Base-by-base conservation (phyloP, 208 protist species). In the Leishmania mexicana region DNA sequence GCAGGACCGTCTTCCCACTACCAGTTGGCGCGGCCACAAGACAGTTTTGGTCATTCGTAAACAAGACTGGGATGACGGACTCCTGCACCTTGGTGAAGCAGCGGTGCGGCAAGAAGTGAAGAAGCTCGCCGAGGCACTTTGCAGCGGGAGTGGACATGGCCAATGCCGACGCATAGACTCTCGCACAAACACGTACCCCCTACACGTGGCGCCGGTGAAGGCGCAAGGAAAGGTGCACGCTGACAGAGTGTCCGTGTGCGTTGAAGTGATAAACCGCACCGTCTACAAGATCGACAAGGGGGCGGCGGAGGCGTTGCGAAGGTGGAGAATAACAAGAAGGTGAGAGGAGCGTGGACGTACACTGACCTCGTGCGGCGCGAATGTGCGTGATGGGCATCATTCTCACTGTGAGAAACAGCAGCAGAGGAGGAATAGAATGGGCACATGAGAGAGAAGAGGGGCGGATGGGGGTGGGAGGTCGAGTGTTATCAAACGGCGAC, bases 1-100 rank as follows among this genome's bases (percentile, higher is more conserved):
- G 67, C 58, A 98, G 76, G 47, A 94, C 74, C 40, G 96, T 98
- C 74, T 98, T 98, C 2, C 96, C 96, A 80, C 93, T 96, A 2
- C 95, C 96, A 4, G 96, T 98, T 1, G 96, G 96, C 1, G 96
- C 96, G 0, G 91, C 91, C 0, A 98, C 88, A 40, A 98, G 86
- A 62, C 96, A 88, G 75, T 96, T 96, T 38, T 71, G 74, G 40
- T 95, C 80, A 53, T 67, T 81, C 35, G 86, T 54, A 7, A 96
- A 79, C 28, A 97, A 65, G 5, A 87, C 60, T 17, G 93, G 95
- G 21, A 97, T 92, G 24, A 92, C 89, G 1, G 68, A 47, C 68
- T 92, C 89, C 76, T 97, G 93, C n/a, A 97, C 93, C 40, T 88
- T 90, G 58, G 91, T 96, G 70, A 96, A 88, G 13, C 70, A 80